Evolutionary conservation across 192 early-diverging fungal genomes (phyloP).

Genomic region (Coemansia interrupta): DNA sequence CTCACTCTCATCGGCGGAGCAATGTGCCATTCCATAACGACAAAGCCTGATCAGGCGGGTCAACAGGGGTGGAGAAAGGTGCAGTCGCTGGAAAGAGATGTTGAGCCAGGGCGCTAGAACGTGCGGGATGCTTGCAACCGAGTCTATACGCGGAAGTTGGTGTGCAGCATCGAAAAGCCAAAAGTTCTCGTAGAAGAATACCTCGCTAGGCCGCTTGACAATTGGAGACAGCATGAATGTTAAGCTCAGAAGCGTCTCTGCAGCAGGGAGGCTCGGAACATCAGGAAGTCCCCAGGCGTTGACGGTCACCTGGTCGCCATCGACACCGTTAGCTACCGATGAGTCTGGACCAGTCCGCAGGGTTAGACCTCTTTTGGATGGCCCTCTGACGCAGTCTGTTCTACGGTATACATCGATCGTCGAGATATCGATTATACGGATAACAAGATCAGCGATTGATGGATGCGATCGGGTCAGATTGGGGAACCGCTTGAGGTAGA

Average conservation of each 20-base stretch:
- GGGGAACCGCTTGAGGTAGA: conserved; percentile 36
- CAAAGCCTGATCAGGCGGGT: conserved; percentile 41
- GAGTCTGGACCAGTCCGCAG: background rate
- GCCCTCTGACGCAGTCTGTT: conserved; percentile 37
- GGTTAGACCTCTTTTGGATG: conserved; percentile 13
- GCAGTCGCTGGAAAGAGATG: conserved; percentile 33
- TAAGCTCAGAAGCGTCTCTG: background rate
- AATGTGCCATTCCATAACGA: conserved; percentile 20
- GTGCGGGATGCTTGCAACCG: conserved; percentile 23
- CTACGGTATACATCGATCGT: conserved; percentile 22
- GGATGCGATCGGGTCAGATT: conserved; percentile 31
- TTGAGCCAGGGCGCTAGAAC: conserved; percentile 48
- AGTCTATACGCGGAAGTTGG: conserved; percentile 12
- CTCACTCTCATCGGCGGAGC: conserved; percentile 4
- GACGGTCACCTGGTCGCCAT: background rate
- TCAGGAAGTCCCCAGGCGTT: conserved; percentile 17
- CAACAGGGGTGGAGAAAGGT: conserved; percentile 23
- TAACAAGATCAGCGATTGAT: conserved; percentile 30
- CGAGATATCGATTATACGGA: conserved; percentile 30
- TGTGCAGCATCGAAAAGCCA: conserved; percentile 34
- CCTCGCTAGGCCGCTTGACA: conserved; percentile 21
- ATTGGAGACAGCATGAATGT: background rate
- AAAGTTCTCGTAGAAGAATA: conserved; percentile 49
- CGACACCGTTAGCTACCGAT: too few relatives aligned
- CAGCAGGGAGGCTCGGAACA: background rate